Conservation (phyloP, 1,284 basidiomycete species). For the Trametes sp. region DNA sequence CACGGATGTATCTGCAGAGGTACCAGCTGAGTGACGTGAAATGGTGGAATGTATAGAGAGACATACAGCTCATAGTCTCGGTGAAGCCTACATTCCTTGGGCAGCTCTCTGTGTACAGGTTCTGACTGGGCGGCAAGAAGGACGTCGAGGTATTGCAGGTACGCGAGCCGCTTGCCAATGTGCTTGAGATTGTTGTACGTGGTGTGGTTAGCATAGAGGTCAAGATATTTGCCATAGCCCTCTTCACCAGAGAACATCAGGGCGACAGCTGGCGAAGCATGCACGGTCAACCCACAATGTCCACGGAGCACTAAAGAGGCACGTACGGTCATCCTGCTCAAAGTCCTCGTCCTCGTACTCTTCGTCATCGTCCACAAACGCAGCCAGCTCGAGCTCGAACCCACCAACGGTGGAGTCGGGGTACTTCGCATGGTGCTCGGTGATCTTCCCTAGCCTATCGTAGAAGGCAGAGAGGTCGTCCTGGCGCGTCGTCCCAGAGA, state of each 20-base stretch:
- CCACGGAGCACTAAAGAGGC: conserved; percentile 2
- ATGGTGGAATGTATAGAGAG: not conserved
- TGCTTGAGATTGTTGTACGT: conserved; percentile 91
- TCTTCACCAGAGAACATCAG: conserved; percentile 96
- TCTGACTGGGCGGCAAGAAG: conserved; percentile 66
- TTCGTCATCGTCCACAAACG: conserved; percentile 80
- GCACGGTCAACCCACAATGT: conserved; percentile 15
- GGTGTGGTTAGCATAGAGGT: conserved; percentile 90
- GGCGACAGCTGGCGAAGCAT: conserved; percentile 71
- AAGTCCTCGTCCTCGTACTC: conserved; percentile 75
- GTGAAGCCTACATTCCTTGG: conserved; percentile 73
- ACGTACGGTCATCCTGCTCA: conserved; percentile 83
- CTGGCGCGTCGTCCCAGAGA: conserved; percentile 63
- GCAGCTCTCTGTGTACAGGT: conserved; percentile 75
- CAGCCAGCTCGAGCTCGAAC: conserved; percentile 83
- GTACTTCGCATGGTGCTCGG: conserved; percentile 96
- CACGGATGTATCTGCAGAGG: conserved; percentile 77
- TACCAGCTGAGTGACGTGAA: not conserved
- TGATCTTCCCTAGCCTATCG: conserved; percentile 89
- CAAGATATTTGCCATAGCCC: conserved; percentile 92
- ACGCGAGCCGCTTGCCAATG: conserved; percentile 81
- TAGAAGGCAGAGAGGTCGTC: conserved; percentile 95
- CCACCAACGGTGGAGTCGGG: conserved; percentile 85
- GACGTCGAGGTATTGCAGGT: conserved; percentile 92
- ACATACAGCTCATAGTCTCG: conserved; percentile 85